Percentiles rank a stretch among this genome's conserved stretches.
Conservation (phyloP, 73 alveolate species). For the Paramecium octaurelia region DNA sequence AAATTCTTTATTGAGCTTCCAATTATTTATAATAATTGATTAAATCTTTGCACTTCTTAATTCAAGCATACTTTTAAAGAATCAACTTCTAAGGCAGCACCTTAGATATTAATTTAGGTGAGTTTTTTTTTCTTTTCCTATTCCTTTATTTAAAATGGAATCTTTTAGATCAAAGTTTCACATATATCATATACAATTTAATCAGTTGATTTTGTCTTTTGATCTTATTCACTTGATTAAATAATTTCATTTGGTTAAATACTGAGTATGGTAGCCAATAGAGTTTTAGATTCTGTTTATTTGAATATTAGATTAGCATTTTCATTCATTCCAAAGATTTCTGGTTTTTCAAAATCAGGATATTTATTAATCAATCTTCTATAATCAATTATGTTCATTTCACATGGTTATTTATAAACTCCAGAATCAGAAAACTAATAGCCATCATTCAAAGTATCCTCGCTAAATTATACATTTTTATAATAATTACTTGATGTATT, state of each 20-base stretch:
- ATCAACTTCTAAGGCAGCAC: conserved; percentile 56
- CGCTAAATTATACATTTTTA: conserved; percentile 50
- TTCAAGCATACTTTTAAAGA: conserved; percentile 70
- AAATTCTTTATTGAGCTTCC: conserved; percentile 72
- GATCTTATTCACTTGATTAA: neutral
- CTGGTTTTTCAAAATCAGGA: conserved; percentile 95
- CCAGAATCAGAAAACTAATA: conserved; percentile 72
- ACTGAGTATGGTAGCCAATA: neutral
- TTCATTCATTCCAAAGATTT: conserved; percentile 96
- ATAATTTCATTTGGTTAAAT: conserved; percentile 19
- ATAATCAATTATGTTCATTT: conserved; percentile 49
- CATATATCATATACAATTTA: conserved; percentile 45
- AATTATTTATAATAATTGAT: conserved; percentile 81
- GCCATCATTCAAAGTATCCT: conserved; percentile 78
- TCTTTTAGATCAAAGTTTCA: neutral
- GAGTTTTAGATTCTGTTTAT: conserved; percentile 35
- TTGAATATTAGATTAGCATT: conserved; percentile 93
- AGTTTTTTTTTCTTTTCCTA: conserved; percentile 61
- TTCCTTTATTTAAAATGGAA: conserved; percentile 59
- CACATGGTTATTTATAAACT: conserved; percentile 66
- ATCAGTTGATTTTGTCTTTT: conserved; percentile 21
- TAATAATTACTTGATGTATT: conserved; percentile 58
- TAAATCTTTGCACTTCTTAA: conserved; percentile 81
- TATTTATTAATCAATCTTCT: conserved; percentile 72
- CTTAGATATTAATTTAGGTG: conserved; percentile 52